Conservation (phyloP, 2,329 filamentous ascomycete genomes). For the Cercospora canescens region DNA sequence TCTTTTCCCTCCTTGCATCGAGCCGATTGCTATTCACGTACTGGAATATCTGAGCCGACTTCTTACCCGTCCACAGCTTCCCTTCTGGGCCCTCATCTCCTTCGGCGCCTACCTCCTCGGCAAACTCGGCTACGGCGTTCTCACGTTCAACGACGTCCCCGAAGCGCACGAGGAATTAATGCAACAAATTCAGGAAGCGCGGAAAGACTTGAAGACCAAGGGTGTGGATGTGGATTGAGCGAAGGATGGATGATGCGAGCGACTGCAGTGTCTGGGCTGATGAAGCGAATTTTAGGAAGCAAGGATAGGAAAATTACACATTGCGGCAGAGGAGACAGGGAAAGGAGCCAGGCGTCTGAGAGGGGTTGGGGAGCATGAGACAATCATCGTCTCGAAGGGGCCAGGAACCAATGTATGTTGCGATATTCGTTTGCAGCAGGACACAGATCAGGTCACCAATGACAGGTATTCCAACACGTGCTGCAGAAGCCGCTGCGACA, state of each 20-base stretch:
- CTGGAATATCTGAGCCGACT: neutral
- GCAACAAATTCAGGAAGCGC: constrained; percentile 76
- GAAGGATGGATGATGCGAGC: constrained; percentile 5
- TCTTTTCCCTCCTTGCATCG: neutral
- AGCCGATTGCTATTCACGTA: neutral
- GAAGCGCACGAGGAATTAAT: constrained; percentile 87
- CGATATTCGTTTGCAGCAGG: neutral
- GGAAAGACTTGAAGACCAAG: constrained; percentile 69
- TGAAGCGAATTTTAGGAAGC: neutral
- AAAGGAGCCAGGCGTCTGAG: neutral
- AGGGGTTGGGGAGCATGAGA: neutral
- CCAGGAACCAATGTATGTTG: neutral
- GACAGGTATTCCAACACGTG: neutral
- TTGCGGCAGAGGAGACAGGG: neutral
- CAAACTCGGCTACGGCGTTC: constrained; percentile 86
- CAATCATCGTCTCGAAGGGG: too few species aligned
- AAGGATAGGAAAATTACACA: neutral
- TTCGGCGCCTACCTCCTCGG: constrained; percentile 91
- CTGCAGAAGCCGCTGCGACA: neutral
- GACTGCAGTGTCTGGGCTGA: neutral
- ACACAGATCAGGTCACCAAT: neutral
- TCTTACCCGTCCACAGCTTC: constrained; percentile 61
- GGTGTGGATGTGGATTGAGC: constrained; percentile 76
- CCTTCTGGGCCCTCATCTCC: constrained; percentile 87
- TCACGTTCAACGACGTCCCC: constrained; percentile 96